These are phyloP conservation scores for Phytophthora gonapodyides DNA, from an alignment of 352 stramenopile genomes.

Conservation along the genomic window DNA sequence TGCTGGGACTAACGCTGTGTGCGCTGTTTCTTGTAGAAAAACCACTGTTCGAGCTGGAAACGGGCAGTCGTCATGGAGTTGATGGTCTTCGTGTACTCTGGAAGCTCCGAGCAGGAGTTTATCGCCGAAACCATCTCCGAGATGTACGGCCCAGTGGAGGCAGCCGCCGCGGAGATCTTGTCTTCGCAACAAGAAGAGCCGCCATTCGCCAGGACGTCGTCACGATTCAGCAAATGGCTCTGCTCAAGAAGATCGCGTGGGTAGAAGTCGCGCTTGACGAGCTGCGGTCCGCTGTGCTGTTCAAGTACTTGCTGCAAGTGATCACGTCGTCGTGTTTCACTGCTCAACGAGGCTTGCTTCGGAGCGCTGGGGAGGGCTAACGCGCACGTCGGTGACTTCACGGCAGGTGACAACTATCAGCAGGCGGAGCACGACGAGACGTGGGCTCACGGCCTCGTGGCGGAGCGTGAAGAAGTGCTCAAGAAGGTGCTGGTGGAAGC, in stretches of 20 bases:
- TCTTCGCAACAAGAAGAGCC: conserved; percentile 25
- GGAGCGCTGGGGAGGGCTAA: conserved; percentile 52
- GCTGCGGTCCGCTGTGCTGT: conserved; percentile 55
- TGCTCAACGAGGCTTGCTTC: conserved; percentile 43
- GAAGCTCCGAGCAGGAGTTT: conserved; percentile 75
- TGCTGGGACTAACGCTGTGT: no score
- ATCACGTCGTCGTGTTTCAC: conserved; percentile 50
- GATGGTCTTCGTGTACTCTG: conserved; percentile 72
- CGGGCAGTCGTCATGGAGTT: conserved; percentile 74
- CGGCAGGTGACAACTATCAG: conserved; percentile 31
- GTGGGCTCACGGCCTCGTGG: conserved; percentile 52
- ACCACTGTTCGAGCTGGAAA: conserved; percentile 56
- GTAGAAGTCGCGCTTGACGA: conserved; percentile 56
- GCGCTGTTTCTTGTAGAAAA: conserved; percentile 44
- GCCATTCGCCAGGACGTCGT: conserved; percentile 40
- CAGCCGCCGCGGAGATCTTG: conserved; percentile 18
- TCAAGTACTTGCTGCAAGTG: conserved; percentile 56
- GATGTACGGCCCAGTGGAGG: conserved; percentile 74
- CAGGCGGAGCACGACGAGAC: conserved; percentile 46
- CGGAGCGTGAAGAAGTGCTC: conserved; percentile 48
- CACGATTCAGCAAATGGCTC: conserved; percentile 48
- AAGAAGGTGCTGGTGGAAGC: conserved; percentile 40
- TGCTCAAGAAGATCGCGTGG: conserved; percentile 61
- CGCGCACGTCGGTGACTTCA: conserved; percentile 48
- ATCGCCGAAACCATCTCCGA: conserved; percentile 80